phyloP scores from a whole-genome alignment of 1,139 yeast genomes.

The Pichia sp. region DNA sequence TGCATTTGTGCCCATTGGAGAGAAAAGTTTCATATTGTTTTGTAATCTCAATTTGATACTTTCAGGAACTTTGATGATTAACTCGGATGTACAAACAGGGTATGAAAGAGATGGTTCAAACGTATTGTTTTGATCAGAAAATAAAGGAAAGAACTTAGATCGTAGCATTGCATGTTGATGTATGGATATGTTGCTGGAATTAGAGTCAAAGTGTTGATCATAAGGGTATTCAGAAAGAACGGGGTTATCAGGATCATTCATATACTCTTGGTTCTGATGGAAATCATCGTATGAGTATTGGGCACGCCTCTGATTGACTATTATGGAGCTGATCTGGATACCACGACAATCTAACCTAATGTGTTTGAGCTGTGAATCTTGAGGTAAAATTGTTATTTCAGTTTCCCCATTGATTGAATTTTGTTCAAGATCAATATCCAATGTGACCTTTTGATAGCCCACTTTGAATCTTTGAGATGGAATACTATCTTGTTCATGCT shows the following conservation, averaged over 20 bases:
- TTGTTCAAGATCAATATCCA: constrained; percentile 58
- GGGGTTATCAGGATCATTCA: constrained; percentile 26
- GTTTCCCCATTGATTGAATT: constrained; percentile 63
- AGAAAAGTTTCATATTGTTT: constrained; percentile 40
- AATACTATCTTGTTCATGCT: constrained; percentile 20
- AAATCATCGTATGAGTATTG: constrained; percentile 44
- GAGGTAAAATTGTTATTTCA: constrained; percentile 73
- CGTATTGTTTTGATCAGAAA: constrained; percentile 55
- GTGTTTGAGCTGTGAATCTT: constrained; percentile 48
- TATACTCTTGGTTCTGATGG: constrained; percentile 30
- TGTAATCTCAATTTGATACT: constrained; percentile 54
- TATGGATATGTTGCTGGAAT: constrained; percentile 38
- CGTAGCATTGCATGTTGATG: constrained; percentile 61
- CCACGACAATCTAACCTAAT: constrained; percentile 79
- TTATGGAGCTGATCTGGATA: constrained; percentile 54
- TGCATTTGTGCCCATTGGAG: constrained; percentile 33
- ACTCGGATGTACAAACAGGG: constrained; percentile 57
- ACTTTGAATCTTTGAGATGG: constrained; percentile 39
- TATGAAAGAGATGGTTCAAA: constrained; percentile 43
- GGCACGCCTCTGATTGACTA: constrained; percentile 53
- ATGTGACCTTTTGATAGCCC: constrained; percentile 61
- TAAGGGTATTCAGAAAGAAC: constrained; percentile 31
- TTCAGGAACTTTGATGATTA: constrained; percentile 66
- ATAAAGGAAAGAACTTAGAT: constrained; percentile 54
- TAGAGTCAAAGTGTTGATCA: constrained; percentile 38